Percentiles rank a stretch among this genome's conserved stretches.
phyloP scores from a whole-genome alignment of 2,329 filamentous ascomycete species.

The Thielaviopsis musarum region DNA sequence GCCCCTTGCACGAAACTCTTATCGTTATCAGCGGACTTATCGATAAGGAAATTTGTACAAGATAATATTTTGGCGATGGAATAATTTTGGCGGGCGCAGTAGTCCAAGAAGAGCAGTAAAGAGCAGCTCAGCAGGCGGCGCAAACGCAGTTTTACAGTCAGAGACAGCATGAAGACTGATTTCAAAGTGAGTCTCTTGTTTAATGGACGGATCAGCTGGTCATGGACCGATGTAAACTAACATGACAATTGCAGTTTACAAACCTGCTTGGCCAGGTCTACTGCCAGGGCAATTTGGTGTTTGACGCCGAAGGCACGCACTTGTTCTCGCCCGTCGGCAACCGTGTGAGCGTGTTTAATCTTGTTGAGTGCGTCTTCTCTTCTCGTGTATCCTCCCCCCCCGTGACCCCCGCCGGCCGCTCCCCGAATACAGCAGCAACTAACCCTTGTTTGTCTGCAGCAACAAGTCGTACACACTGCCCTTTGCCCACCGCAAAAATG shows the following conservation, averaged over 20 bases:
- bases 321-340: slow-evolving; percentile 94
- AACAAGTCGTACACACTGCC: slow-evolving; percentile 78
- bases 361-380: slow-evolving; percentile 59
- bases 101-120: background rate
- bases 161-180: slow-evolving; percentile 77
- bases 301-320: slow-evolving; percentile 89
- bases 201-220: no score
- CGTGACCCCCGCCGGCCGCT: no score
- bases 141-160: background rate
- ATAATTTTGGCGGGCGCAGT: background rate
- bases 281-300: slow-evolving; percentile 91
- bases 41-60: slow-evolving; percentile 11
- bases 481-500: slow-evolving; percentile 89
- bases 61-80: background rate
- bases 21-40: slow-evolving; percentile 5
- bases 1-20: background rate
- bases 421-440: background rate
- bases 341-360: slow-evolving; percentile 84
- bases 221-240: background rate
- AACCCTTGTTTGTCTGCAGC: slow-evolving; percentile 24
- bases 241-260: slow-evolving; percentile 54
- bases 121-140: background rate
- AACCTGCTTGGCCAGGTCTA: slow-evolving; percentile 97
- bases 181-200: slow-evolving; percentile 55
- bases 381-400: background rate